Percentiles rank a stretch among this genome's conserved stretches.
These are phyloP conservation scores for Alternaria hordeiaustralica DNA, from an alignment of 2,329 filamentous ascomycete species.

Conservation along the genomic window DNA sequence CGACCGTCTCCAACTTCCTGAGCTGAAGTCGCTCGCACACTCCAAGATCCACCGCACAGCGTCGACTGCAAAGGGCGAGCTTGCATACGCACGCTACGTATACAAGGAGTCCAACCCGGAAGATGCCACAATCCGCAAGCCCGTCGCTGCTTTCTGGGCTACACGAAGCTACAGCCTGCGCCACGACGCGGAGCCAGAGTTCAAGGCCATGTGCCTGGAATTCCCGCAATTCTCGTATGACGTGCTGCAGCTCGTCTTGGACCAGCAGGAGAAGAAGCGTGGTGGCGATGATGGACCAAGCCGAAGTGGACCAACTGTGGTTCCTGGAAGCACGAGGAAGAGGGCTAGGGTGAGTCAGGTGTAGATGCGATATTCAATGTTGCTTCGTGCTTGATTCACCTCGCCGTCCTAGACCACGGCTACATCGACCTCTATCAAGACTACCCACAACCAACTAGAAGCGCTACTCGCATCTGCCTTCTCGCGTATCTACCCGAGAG, in stretches of 20 bases:
- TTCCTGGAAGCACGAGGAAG: slow-evolving; percentile 45
- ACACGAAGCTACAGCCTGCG: slow-evolving; percentile 79
- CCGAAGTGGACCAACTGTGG: slow-evolving; percentile 46
- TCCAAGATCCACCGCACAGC: slow-evolving; percentile 92
- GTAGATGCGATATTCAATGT: slow-evolving; percentile 10
- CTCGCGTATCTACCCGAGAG: not conserved
- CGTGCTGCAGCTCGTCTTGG: slow-evolving; percentile 72
- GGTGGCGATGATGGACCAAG: slow-evolving; percentile 21
- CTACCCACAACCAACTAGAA: too few relatives aligned
- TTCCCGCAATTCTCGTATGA: slow-evolving; percentile 93
- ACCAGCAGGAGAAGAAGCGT: slow-evolving; percentile 56
- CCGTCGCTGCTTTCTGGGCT: slow-evolving; percentile 91
- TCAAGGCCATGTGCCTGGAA: slow-evolving; percentile 83
- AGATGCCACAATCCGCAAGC: slow-evolving; percentile 76
- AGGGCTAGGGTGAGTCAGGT: slow-evolving; percentile 39
- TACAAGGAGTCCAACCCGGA: slow-evolving; percentile 76
- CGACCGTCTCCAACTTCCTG: slow-evolving; percentile 71
- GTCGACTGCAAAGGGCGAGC: slow-evolving; percentile 86
- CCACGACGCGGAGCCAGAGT: slow-evolving; percentile 84
- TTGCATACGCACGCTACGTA: slow-evolving; percentile 88
- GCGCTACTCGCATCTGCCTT: too few relatives aligned
- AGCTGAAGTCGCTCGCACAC: slow-evolving; percentile 77
- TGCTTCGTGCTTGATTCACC: slow-evolving; percentile 3
- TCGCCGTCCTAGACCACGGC: not conserved
- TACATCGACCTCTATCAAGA: too few relatives aligned